These are phyloP conservation scores for Globisporangium nodosum DNA, from an alignment of 352 stramenopile species.

Conservation along the genomic window DNA sequence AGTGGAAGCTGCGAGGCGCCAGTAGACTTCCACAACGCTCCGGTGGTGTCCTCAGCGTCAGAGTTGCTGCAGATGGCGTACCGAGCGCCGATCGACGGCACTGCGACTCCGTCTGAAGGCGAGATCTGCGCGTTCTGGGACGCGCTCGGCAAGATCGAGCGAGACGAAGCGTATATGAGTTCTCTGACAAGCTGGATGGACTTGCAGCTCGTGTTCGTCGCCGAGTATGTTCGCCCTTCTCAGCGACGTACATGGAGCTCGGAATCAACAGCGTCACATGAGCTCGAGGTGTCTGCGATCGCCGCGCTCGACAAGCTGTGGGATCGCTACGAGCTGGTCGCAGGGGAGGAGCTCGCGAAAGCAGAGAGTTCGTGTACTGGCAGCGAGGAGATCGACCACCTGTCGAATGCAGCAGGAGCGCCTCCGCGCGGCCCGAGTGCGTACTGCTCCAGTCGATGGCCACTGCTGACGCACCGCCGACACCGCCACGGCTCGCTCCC, in stretches of 20 bases:
- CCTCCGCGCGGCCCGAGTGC: neutral
- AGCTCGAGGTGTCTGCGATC: slow-evolving; percentile 8
- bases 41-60: slow-evolving; percentile 2
- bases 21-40: neutral
- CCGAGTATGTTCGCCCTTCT: slow-evolving; percentile 14
- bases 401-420: neutral
- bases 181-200: slow-evolving; percentile 17
- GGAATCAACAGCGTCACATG: neutral
- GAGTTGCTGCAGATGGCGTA: slow-evolving; percentile 4
- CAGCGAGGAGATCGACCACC: neutral
- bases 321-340: slow-evolving; percentile 14
- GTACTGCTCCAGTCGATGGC: neutral
- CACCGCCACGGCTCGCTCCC: neutral
- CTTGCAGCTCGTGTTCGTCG: slow-evolving; percentile 28
- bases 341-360: slow-evolving; percentile 2
- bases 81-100: neutral
- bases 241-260: neutral
- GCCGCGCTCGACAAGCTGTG: slow-evolving; percentile 9
- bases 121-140: slow-evolving; percentile 13
- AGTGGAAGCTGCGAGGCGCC: neutral
- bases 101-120: neutral
- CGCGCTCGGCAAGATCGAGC: slow-evolving; percentile 8
- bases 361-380: neutral
- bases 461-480: neutral
- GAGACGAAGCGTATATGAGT: slow-evolving; percentile 13